Base-by-base conservation (phyloP, 2,329 filamentous ascomycete species). In the Diaporthe caulivora region DNA sequence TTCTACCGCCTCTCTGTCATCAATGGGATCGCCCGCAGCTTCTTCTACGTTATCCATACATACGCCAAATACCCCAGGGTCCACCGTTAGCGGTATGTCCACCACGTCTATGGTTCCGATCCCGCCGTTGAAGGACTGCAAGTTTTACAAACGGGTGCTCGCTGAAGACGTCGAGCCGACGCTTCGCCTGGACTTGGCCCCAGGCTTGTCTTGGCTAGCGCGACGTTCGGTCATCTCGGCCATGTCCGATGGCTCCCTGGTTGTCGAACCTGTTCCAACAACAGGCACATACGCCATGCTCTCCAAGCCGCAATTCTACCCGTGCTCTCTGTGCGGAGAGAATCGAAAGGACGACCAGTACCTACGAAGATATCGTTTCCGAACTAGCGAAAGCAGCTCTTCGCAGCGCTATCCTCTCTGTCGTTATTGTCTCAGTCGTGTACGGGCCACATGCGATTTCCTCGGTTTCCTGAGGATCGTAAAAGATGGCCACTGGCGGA, bases 111-210 rank as follows among this genome's bases (percentile, higher is more conserved):
- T 79, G 15, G 81, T 80, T 55, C 81, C 81, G 26, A 79, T 90
- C 44, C 91, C 90, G 3, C 91, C 92, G 6, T 85, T 99, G 53
- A 97, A 97, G 80, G 97, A 98, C 72, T 94, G 93, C 37, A 94
- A 93, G 76, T 99, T 98, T 80, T 99, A 96, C 85, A 98, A 98
- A 85, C 92, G 97, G 60, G 92, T 92, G 8, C 83, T 98, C 34
- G 88, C 91, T 26, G 97, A 99, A 82, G 97, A 99, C 80, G 94
- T 99, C 72, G 97, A 99, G 80, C 97, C 97, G 0, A 98, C 97
- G 0, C 86, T 99, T 13, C 92, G 97, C 54, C 89, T 99, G 4
- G 97, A 99, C 81, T 89, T 91, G 2, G 95, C 97, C 0, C 97
- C 97, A 0, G 94, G 95, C 0, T 89, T 99, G 37, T 98, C 95